These are phyloP conservation scores for Paramyrothecium roridum DNA, from an alignment of 2,329 filamentous ascomycete species.

Conservation along the genomic window DNA sequence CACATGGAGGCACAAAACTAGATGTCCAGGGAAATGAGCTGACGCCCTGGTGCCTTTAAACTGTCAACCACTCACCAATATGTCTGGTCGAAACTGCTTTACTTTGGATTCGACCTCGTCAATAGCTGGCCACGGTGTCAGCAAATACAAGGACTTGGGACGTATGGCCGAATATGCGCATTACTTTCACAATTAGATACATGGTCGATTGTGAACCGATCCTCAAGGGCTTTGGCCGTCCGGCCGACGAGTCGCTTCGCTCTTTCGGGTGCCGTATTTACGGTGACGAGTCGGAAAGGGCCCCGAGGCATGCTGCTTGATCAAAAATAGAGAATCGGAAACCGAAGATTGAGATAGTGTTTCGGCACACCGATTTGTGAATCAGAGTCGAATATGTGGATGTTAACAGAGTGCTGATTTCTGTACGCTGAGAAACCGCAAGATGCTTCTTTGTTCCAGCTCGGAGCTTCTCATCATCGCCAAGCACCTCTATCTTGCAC, in stretches of 20 bases:
- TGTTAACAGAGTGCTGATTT: not conserved
- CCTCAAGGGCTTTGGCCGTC: conserved; percentile 58
- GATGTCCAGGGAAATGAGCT: not conserved
- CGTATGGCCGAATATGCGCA: no score
- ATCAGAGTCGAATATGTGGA: not conserved
- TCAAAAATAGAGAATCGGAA: not conserved
- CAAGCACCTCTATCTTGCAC: not conserved
- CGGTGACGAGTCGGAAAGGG: conserved; percentile 62
- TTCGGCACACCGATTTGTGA: not conserved
- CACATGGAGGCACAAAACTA: conserved; percentile 60
- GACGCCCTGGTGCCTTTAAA: not conserved
- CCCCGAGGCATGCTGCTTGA: conserved; percentile 23
- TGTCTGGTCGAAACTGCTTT: conserved; percentile 25
- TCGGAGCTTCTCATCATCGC: not conserved
- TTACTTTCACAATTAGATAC: conserved; percentile 60
- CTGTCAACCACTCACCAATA: conserved; percentile 16
- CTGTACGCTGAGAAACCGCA: not conserved
- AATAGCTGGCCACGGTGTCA: conserved; percentile 33
- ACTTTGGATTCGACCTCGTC: conserved; percentile 54
- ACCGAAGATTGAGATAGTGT: not conserved
- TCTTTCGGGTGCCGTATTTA: conserved; percentile 65
- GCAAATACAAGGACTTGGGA: no score
- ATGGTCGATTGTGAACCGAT: conserved; percentile 61
- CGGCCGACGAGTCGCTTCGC: conserved; percentile 61
- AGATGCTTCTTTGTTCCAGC: not conserved